Evolutionary conservation across 441 rosid species (phyloP), one percentile per base, ranked within the genome.

Genomic region (Hura crepitans): DNA sequence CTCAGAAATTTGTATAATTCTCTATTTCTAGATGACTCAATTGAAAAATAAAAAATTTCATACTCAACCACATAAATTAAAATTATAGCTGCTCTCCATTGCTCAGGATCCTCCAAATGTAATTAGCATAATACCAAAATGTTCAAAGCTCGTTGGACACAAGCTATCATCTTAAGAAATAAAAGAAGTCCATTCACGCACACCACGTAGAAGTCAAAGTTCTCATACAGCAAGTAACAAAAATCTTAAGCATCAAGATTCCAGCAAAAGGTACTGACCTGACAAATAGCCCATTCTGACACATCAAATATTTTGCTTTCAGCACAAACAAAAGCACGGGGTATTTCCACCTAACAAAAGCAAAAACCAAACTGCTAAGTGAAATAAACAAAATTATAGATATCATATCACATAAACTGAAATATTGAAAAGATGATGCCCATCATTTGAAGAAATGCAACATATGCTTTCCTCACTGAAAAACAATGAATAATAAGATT

Each of bases 251-350:
- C 51, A 42, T 22, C 35, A 47, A 62, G 30, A 18, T 30, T 20
- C 13, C 6, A 11, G 23, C 61, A 4, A 42, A 80, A 53, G 14
- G 15, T 46, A 74, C 97, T 45, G 17, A 93, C 97, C 98, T 95
- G 85, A 75, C 98, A 96, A 71, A 88, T 91, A 59, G 97, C 98
- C 98, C 98, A 93, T 78, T 96, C 99, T 71, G 99, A 95, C 51
- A 89, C 99, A 72, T 95, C 99, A 84, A 92, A 95, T 77, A 92
- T 84, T 82, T 92, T 95, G 89, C 97, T 88, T 81, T 92, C 99
- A 5, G 97, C 99, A 72, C 99, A 95, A 68, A 92, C 99, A 89
- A 93, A 96, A 70, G 98, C 99, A 7, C 94, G 89, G 0, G 99
- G 99, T 73, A 96, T 96, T 81, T 96, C 99, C 82, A 89, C 82